Conservation (phyloP, 305 asterid species). For the Solanum hybrid region DNA sequence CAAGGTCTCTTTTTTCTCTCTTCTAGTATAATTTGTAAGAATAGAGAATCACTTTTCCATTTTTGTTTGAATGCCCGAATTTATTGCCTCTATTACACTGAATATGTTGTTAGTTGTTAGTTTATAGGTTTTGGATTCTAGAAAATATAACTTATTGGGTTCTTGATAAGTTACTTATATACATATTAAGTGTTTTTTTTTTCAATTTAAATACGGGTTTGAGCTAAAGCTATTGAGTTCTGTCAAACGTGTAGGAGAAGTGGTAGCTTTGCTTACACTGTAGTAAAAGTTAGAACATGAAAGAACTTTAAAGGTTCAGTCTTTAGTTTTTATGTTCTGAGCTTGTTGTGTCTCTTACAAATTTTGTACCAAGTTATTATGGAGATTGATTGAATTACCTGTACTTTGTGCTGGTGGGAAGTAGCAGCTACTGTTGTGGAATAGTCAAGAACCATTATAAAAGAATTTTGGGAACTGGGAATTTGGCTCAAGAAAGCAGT, state of each 20-base stretch:
- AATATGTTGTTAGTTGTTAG: not conserved
- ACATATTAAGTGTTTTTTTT: not conserved
- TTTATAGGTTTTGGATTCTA: not conserved
- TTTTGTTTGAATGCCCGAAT: not conserved
- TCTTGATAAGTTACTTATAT: not conserved
- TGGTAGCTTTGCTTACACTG: not conserved
- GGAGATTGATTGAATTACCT: not conserved
- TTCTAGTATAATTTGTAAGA: not conserved
- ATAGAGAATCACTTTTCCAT: not conserved
- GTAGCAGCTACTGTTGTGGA: not conserved
- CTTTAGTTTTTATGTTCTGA: not conserved
- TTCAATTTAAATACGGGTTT: not conserved
- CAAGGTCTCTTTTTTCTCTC: conserved; percentile 28
- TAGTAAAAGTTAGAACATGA: not conserved
- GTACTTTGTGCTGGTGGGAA: not conserved
- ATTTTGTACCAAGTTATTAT: not conserved
- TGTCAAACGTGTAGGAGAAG: not conserved
- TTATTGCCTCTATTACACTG: not conserved
- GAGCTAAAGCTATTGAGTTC: not conserved
- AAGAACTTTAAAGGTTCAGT: not conserved
- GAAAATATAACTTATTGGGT: too few species aligned
- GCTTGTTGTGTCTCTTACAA: not conserved
- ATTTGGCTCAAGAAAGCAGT: not conserved
- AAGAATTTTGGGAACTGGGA: not conserved
- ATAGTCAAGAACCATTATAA: not conserved